phyloP scores from a whole-genome alignment of 352 stramenopile genomes.

The Phytophthora agathidicida region DNA sequence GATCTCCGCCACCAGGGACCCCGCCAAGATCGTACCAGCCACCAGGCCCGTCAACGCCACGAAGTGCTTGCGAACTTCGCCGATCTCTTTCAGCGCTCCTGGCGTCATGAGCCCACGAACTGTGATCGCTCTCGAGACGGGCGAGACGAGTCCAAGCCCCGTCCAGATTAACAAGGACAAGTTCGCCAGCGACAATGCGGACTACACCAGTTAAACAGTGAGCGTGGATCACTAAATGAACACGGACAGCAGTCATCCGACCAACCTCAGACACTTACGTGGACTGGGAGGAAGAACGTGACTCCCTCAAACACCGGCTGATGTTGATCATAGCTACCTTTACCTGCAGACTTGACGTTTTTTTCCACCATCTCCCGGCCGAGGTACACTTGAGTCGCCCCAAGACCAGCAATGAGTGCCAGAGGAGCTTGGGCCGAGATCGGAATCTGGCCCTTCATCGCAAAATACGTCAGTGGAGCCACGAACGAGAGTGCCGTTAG shows the following conservation, averaged over 20 bases:
- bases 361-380: constrained; percentile 56
- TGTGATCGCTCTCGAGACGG: constrained; percentile 54
- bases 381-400: constrained; percentile 56
- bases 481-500: constrained; percentile 91
- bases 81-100: constrained; percentile 56
- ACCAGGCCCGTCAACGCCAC: constrained; percentile 48
- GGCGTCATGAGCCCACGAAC: constrained; percentile 57
- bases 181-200: constrained; percentile 63
- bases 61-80: constrained; percentile 57
- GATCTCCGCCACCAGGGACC: constrained; percentile 92
- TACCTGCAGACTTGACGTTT: constrained; percentile 36
- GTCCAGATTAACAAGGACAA: constrained; percentile 71
- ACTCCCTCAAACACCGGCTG: constrained; percentile 30
- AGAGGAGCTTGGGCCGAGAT: constrained; percentile 53
- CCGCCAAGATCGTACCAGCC: constrained; percentile 42
- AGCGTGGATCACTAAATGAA: neutral
- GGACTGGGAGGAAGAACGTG: constrained; percentile 51
- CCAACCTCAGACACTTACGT: constrained; percentile 35
- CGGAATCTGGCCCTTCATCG: constrained; percentile 70
- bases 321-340: constrained; percentile 21
- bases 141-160: constrained; percentile 60
- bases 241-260: neutral
- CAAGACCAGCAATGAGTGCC: constrained; percentile 42
- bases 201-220: constrained; percentile 27
- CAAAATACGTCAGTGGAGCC: constrained; percentile 92